phyloP scores from a whole-genome alignment of 2,329 filamentous ascomycete species.

The Pseudogymnoascus sp. region DNA sequence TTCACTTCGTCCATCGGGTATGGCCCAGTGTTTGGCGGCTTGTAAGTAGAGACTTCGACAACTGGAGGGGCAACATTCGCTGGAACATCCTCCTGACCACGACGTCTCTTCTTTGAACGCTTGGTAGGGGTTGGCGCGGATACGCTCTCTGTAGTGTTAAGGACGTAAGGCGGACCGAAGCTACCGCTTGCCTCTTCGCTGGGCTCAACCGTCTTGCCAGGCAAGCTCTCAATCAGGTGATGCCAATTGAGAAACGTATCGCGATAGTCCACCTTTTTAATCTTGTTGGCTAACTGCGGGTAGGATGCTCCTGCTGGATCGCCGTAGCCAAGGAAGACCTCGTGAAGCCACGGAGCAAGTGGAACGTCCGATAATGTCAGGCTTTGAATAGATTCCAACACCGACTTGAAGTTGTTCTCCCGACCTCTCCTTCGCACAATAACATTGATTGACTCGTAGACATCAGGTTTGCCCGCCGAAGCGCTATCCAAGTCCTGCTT shows the following conservation, averaged over 20 bases:
- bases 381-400: constrained; percentile 84
- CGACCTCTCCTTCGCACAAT: constrained; percentile 74
- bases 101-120: constrained; percentile 78
- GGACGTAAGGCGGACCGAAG: constrained; percentile 81
- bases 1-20: constrained; percentile 82
- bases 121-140: constrained; percentile 47
- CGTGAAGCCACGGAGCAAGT: constrained; percentile 85
- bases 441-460: constrained; percentile 81
- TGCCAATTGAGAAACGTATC: constrained; percentile 97
- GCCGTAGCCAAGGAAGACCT: constrained; percentile 95
- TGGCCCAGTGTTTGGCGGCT: constrained; percentile 79
- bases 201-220: constrained; percentile 80
- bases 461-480: constrained; percentile 62
- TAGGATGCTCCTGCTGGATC: constrained; percentile 85
- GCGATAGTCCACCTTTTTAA: constrained; percentile 77
- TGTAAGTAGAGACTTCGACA: constrained; percentile 82
- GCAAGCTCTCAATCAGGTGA: constrained; percentile 82
- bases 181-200: constrained; percentile 63
- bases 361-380: constrained; percentile 80
- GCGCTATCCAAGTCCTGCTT: constrained; percentile 65
- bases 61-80: constrained; percentile 58
- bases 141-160: constrained; percentile 59
- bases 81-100: constrained; percentile 64
- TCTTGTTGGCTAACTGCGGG: constrained; percentile 69
- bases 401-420: constrained; percentile 95